Conservation (phyloP, 192 early-diverging fungal species). For the Dimargaris verticillata region DNA sequence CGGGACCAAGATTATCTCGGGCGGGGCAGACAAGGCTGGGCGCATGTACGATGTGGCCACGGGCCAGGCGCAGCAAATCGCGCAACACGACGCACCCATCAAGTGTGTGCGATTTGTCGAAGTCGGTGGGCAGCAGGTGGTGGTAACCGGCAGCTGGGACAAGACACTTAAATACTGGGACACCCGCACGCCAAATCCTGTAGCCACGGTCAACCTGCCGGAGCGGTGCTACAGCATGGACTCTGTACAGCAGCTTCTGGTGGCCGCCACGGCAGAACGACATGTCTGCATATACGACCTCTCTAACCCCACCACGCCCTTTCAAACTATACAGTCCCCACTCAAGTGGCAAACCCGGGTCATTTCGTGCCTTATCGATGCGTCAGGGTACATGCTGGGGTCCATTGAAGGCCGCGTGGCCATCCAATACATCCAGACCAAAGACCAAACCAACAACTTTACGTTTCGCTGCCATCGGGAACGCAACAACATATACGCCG, state of each 20-base stretch:
- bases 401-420: conserved; percentile 89
- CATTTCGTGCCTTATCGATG: conserved; percentile 62
- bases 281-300: conserved; percentile 68
- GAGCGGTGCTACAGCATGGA: conserved; percentile 91
- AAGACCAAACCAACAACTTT: conserved; percentile 45
- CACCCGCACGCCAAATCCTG: conserved; percentile 55
- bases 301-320: conserved; percentile 52
- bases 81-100: conserved; percentile 82
- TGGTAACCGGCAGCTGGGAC: conserved; percentile 91
- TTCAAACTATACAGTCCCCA: conserved; percentile 40
- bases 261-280: conserved; percentile 85
- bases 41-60: conserved; percentile 71
- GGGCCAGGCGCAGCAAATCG: conserved; percentile 66
- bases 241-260: conserved; percentile 55
- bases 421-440: conserved; percentile 84
- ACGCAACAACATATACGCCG: conserved; percentile 29
- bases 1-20: conserved; percentile 76
- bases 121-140: conserved; percentile 32
- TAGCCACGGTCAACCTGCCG: conserved; percentile 52
- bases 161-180: conserved; percentile 98
- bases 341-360: conserved; percentile 46
- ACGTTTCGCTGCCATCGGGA: conserved; percentile 92
- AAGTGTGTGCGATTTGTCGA: conserved; percentile 64
- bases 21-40: conserved; percentile 78
- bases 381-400: conserved; percentile 74